phyloP scores from a whole-genome alignment of 176 grass and related monocot species.

The Musa beccarii region DNA sequence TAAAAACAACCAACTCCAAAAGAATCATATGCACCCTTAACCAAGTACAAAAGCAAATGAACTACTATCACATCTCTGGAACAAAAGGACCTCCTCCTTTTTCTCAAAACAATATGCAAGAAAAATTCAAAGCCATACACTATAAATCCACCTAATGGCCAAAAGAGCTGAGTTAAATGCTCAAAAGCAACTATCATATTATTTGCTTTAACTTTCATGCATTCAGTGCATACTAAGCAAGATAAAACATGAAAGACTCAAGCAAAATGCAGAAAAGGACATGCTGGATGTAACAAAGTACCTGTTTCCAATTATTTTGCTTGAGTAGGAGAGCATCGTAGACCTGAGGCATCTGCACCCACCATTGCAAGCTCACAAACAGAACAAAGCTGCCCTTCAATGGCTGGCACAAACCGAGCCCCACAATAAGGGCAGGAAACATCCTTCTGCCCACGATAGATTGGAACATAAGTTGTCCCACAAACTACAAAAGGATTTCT shows the following conservation, averaged over 20 bases:
- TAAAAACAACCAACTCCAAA: not conserved
- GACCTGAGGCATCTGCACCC: slow-evolving; percentile 74
- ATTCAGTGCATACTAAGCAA: not conserved
- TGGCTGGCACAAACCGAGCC: slow-evolving; percentile 48
- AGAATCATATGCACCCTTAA: not conserved
- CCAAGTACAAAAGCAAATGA: not conserved
- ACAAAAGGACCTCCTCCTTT: not conserved
- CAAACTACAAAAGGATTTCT: slow-evolving; percentile 96
- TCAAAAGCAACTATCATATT: not conserved
- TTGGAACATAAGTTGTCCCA: slow-evolving; percentile 67
- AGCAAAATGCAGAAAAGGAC: slow-evolving; percentile 28
- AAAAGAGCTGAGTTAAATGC: not conserved
- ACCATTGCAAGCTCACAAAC: slow-evolving; percentile 69
- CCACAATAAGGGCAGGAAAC: slow-evolving; percentile 80
- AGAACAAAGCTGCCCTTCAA: slow-evolving; percentile 82
- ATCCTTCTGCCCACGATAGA: slow-evolving; percentile 95
- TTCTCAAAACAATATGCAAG: not conserved
- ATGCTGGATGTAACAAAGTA: slow-evolving; percentile 19
- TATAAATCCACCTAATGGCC: not conserved
- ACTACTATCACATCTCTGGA: not conserved
- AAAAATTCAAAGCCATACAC: slow-evolving; percentile 2
- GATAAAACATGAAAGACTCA: slow-evolving; percentile 29
- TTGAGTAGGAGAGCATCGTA: slow-evolving; percentile 74
- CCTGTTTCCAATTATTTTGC: slow-evolving; percentile 48
- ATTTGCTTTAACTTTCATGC: too few species aligned